Conservation (phyloP, 2,329 filamentous ascomycete species). For the Botryotinia calthae region DNA sequence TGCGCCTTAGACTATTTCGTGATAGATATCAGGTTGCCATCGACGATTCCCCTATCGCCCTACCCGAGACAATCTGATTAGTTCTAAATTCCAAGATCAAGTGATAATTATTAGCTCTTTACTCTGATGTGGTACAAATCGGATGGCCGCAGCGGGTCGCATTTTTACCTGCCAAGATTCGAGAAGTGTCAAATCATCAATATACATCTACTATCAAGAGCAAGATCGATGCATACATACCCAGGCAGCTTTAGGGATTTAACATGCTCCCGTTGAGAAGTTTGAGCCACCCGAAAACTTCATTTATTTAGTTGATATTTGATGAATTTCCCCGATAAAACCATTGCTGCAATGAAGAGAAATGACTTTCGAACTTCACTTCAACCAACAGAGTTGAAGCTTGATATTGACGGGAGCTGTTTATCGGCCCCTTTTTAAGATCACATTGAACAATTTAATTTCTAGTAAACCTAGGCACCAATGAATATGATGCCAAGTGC, state of each 20-base stretch:
- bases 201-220: neutral
- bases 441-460: slow-evolving; percentile 3
- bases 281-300: neutral
- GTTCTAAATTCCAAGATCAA: neutral
- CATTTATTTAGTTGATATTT: neutral
- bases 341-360: neutral
- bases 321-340: neutral
- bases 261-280: neutral
- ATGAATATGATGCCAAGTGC: neutral
- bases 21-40: neutral
- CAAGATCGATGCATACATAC: neutral
- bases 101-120: neutral
- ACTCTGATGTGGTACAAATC: neutral
- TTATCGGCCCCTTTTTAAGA: slow-evolving; percentile 4
- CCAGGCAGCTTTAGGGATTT: neutral
- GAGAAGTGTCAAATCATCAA: neutral
- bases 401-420: neutral
- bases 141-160: neutral
- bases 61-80: neutral
- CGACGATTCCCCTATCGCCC: neutral
- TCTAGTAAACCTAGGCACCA: neutral
- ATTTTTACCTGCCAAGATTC: neutral
- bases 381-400: neutral
- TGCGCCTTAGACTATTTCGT: neutral
- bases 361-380: neutral